These are phyloP conservation scores for Macrolepiota fuliginosa DNA, from an alignment of 768 basidiomycete species.

Conservation along the genomic window DNA sequence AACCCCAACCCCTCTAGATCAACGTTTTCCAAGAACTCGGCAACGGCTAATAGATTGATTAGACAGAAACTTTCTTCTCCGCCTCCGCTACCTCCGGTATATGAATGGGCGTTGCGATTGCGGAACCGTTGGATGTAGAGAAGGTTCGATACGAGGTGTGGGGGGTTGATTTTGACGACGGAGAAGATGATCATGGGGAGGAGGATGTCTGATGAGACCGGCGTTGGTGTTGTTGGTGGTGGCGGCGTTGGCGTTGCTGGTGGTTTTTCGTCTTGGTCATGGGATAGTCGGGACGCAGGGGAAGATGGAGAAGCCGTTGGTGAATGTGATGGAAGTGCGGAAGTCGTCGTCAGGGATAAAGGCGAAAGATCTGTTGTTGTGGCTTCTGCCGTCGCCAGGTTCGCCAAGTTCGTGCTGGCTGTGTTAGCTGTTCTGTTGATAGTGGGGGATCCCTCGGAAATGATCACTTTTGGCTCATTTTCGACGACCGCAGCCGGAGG, in stretches of 20 bases:
- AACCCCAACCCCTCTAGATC: constrained; percentile 71
- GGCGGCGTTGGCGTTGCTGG: background rate
- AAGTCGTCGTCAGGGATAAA: background rate
- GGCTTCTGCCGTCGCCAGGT: background rate
- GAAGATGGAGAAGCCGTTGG: constrained; percentile 1
- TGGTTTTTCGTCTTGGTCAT: background rate
- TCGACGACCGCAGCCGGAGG: background rate
- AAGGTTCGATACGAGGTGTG: constrained; percentile 72
- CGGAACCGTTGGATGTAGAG: constrained; percentile 61
- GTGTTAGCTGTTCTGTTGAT: background rate
- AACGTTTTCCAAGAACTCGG: constrained; percentile 94
- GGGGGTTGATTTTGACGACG: constrained; percentile 90
- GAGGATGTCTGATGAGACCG: constrained; percentile 84
- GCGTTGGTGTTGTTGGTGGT: constrained; percentile 35
- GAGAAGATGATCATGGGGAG: constrained; percentile 92
- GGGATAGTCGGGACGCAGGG: background rate
- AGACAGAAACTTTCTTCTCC: constrained; percentile 93
- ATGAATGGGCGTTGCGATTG: constrained; percentile 30
- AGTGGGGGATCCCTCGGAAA: background rate
- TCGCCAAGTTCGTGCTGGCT: background rate
- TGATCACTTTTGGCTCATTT: background rate
- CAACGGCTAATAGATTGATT: constrained; percentile 92
- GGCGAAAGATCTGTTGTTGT: constrained; percentile 2
- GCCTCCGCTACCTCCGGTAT: constrained; percentile 31
- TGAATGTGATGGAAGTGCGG: constrained; percentile 4